phyloP scores from a whole-genome alignment of 495 filamentous ascomycete species.

The Parathielavia hyrcaniae region DNA sequence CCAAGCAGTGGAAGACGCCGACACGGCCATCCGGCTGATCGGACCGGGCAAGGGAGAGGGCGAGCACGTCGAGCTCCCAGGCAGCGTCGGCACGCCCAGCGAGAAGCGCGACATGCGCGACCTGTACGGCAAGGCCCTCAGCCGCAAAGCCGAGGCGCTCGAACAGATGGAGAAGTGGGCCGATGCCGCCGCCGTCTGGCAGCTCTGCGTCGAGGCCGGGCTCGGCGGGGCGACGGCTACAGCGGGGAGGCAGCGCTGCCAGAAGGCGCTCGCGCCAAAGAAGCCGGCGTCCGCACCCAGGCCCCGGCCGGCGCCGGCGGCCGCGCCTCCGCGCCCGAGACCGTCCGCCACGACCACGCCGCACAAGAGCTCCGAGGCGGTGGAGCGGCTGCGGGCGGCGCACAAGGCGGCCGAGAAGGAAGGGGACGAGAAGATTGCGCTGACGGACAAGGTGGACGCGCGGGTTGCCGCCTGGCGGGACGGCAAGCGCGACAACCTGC shows the following conservation, averaged over 20 bases:
- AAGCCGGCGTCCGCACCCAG: conserved; percentile 42
- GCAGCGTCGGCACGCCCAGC: conserved; percentile 44
- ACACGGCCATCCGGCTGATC: conserved; percentile 71
- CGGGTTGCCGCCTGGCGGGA: conserved; percentile 71
- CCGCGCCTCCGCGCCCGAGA: conserved; percentile 26
- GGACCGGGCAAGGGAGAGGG: conserved; percentile 69
- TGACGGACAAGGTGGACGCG: conserved; percentile 76
- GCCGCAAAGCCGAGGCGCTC: conserved; percentile 88
- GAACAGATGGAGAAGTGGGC: conserved; percentile 93
- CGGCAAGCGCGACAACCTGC: conserved; percentile 86
- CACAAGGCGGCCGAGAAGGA: conserved; percentile 76
- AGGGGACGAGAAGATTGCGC: conserved; percentile 87
- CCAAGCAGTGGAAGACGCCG: conserved; percentile 73
- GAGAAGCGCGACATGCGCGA: conserved; percentile 81
- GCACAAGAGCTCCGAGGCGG: conserved; percentile 53
- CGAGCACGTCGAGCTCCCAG: conserved; percentile 64
- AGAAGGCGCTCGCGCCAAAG: conserved; percentile 68
- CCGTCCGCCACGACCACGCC: conserved; percentile 26
- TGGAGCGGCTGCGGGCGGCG: conserved; percentile 69
- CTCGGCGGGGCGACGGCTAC: conserved; percentile 77
- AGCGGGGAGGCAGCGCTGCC: conserved; percentile 82
- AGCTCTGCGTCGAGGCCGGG: conserved; percentile 71
- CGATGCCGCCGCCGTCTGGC: conserved; percentile 77
- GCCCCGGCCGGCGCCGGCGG: conserved; percentile 40
- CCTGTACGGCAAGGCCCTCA: conserved; percentile 85